Conservation (phyloP, 1,284 basidiomycete genomes). For the Paramarasmius palmivorus region DNA sequence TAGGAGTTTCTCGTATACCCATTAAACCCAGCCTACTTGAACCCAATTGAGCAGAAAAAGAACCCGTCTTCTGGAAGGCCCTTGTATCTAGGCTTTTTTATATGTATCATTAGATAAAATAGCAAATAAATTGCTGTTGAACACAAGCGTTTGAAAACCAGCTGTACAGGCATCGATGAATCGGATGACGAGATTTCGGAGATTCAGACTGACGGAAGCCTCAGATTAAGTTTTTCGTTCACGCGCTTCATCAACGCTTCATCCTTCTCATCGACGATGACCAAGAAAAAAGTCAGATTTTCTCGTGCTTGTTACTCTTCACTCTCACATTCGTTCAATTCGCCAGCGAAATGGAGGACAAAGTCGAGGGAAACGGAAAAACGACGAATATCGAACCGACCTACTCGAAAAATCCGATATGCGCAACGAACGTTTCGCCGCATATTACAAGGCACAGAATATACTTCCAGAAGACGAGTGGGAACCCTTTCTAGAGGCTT, state of each 20-base stretch:
- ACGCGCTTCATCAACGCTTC: background rate
- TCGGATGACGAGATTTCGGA: too few relatives aligned
- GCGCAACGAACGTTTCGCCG: conserved; percentile 72
- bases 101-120: too few relatives aligned
- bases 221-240: background rate
- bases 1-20: too few relatives aligned
- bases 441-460: conserved; percentile 79
- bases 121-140: background rate
- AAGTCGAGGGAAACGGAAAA: conserved; percentile 7
- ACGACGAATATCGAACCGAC: conserved; percentile 35
- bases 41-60: too few relatives aligned
- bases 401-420: conserved; percentile 59
- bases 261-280: conserved; percentile 2
- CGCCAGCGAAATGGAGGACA: background rate
- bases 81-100: too few relatives aligned
- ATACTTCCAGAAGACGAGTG: conserved; percentile 78
- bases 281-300: conserved; percentile 11
- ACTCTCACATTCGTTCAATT: background rate
- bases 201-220: too few relatives aligned
- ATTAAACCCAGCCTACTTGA: too few relatives aligned
- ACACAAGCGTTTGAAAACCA: too few relatives aligned
- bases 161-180: too few relatives aligned
- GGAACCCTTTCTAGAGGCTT: conserved; percentile 68
- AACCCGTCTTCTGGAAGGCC: too few relatives aligned
- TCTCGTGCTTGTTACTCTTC: background rate